A percentile compares a stretch with the other conserved stretches of the same genome.
Conservation (phyloP, 139 green algal genomes). For the Chlamydomonas sphaeroides region DNA sequence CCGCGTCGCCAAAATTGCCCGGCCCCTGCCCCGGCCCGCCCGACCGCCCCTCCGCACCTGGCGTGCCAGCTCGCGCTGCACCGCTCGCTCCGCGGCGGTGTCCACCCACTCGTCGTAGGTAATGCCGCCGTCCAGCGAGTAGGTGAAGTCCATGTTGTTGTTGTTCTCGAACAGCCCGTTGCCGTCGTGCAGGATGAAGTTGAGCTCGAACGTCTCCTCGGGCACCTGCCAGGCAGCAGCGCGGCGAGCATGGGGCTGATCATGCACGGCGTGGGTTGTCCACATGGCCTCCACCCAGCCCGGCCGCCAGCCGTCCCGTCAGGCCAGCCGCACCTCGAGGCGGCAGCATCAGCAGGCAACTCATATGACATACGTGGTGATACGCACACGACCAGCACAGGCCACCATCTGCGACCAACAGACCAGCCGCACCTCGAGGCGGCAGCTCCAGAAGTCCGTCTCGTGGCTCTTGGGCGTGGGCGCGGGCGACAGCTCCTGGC, state of each 20-base stretch:
- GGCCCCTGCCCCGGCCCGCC: conserved; percentile 44
- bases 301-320: too few species aligned
- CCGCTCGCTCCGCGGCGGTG: conserved; percentile 26
- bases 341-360: conserved; percentile 59
- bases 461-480: conserved; percentile 49
- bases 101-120: conserved; percentile 69
- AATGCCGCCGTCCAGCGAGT: conserved; percentile 52
- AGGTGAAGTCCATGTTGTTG: conserved; percentile 68
- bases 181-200: conserved; percentile 85
- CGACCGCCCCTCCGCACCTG: conserved; percentile 38
- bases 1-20: too few species aligned
- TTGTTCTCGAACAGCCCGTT: conserved; percentile 60
- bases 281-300: too few species aligned
- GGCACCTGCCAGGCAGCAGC: too few species aligned
- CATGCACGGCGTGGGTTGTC: too few species aligned
- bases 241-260: too few species aligned
- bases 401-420: too few species aligned
- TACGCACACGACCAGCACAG: too few species aligned
- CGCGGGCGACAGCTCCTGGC: conserved; percentile 61
- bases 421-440: conserved; percentile 33
- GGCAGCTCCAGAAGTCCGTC: conserved; percentile 64
- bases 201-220: conserved; percentile 78
- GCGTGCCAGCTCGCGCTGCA: conserved; percentile 48
- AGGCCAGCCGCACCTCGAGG: conserved; percentile 33
- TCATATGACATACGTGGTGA: too few species aligned